phyloP scores from a whole-genome alignment of 2,329 filamentous ascomycete genomes.

The Penicillium paneum region DNA sequence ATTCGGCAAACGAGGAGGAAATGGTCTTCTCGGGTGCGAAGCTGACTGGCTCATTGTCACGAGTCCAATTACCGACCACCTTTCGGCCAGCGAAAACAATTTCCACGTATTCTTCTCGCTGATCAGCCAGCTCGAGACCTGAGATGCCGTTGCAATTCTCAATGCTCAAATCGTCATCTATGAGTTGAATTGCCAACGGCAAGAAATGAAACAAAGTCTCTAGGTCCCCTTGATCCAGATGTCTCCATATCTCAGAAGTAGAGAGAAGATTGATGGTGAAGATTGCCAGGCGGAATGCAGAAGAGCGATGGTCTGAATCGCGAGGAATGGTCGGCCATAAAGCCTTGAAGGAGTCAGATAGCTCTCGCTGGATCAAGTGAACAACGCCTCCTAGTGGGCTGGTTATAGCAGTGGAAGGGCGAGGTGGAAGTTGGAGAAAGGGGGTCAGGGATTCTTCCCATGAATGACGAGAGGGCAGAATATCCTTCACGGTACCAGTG shows the following conservation, averaged over 20 bases:
- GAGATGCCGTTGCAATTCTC: conserved; percentile 55
- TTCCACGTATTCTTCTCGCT: conserved; percentile 53
- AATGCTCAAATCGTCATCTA: conserved; percentile 60
- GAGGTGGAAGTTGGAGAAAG: conserved; percentile 46
- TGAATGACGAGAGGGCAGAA: conserved; percentile 61
- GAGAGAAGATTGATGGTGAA: conserved; percentile 63
- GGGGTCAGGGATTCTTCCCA: conserved; percentile 64
- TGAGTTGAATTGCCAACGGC: conserved; percentile 54
- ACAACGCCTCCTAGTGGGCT: conserved; percentile 69
- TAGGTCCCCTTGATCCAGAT: conserved; percentile 32
- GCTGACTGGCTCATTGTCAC: conserved; percentile 20
- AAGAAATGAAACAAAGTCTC: conserved; percentile 51
- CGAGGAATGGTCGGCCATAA: conserved; percentile 44
- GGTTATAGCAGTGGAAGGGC: conserved; percentile 67
- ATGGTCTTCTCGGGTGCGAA: conserved; percentile 18
- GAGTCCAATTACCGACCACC: conserved; percentile 46
- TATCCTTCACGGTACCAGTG: conserved; percentile 33
- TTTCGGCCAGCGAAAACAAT: conserved; percentile 52
- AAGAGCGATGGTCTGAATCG: conserved; percentile 68
- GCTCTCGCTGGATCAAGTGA: conserved; percentile 54
- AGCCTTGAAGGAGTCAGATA: conserved; percentile 26
- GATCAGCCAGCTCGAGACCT: conserved; percentile 46
- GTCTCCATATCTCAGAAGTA: conserved; percentile 35
- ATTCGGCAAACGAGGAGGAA: conserved; percentile 23
- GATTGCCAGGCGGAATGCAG: conserved; percentile 70